Percentiles rank a stretch among this genome's conserved stretches.
Conservation (phyloP, 2,329 filamentous ascomycete species). For the Didymella glomerata region DNA sequence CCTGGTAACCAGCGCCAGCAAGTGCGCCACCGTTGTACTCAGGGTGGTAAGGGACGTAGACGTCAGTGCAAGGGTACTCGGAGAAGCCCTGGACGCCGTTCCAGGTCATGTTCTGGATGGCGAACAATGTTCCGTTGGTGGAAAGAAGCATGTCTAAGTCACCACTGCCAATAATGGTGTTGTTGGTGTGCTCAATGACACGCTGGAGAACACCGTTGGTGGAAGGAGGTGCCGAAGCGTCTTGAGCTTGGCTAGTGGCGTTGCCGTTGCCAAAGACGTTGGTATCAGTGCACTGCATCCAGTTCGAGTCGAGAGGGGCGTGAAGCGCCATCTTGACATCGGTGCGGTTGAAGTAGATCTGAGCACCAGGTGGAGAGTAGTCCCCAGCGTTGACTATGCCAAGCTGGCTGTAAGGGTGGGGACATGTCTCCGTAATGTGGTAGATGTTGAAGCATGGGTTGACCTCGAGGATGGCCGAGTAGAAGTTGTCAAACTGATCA, state of each 20-base stretch:
- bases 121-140: slow-evolving; percentile 62
- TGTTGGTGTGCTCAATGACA: slow-evolving; percentile 62
- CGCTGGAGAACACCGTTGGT: slow-evolving; percentile 54
- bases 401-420: slow-evolving; percentile 50
- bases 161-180: slow-evolving; percentile 60
- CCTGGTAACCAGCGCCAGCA: slow-evolving; percentile 54
- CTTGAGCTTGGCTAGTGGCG: slow-evolving; percentile 32
- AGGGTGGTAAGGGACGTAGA: slow-evolving; percentile 57
- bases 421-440: slow-evolving; percentile 58
- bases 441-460: slow-evolving; percentile 64
- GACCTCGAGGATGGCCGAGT: slow-evolving; percentile 51
- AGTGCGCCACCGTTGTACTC: slow-evolving; percentile 52
- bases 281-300: slow-evolving; percentile 52
- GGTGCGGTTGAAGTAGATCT: slow-evolving; percentile 61
- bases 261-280: slow-evolving; percentile 54
- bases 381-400: slow-evolving; percentile 51
- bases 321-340: slow-evolving; percentile 62
- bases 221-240: slow-evolving; percentile 52
- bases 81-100: slow-evolving; percentile 59
- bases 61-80: slow-evolving; percentile 50
- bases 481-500: slow-evolving; percentile 53
- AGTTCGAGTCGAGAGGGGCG: slow-evolving; percentile 55
- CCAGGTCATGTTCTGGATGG: slow-evolving; percentile 65
- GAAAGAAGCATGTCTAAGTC: slow-evolving; percentile 60
- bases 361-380: slow-evolving; percentile 51